These are phyloP conservation scores for Aureobasidium sp. DNA, from an alignment of 2,329 filamentous ascomycete species.

Conservation along the genomic window DNA sequence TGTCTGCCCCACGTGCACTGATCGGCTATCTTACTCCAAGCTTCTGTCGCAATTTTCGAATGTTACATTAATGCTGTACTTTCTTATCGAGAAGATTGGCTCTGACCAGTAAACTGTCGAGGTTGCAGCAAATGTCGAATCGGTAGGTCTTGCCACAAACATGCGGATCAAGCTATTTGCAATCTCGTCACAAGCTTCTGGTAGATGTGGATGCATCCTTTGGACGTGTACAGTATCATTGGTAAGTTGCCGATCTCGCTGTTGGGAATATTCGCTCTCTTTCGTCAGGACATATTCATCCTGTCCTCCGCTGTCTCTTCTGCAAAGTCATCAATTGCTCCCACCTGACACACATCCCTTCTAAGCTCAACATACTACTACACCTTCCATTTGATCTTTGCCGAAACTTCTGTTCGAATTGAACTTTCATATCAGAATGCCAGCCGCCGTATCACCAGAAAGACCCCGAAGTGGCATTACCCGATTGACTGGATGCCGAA, in stretches of 20 bases:
- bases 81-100: neutral
- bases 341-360: neutral
- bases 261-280: neutral
- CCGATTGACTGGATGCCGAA: constrained; percentile 59
- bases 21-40: constrained; percentile 4
- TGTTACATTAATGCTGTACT: neutral
- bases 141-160: neutral
- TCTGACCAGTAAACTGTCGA: neutral
- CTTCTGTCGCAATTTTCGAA: neutral
- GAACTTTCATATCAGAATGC: constrained; percentile 27
- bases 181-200: neutral
- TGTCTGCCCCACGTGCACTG: neutral
- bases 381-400: neutral
- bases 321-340: neutral
- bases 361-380: neutral
- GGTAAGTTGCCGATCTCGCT: constrained; percentile 5
- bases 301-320: neutral
- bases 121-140: neutral
- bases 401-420: neutral
- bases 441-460: constrained; percentile 33
- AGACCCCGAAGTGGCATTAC: constrained; percentile 52
- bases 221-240: neutral
- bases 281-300: neutral
- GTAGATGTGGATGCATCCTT: neutral
- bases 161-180: neutral